Base-by-base conservation (phyloP, 768 basidiomycete species). In the Russula ochroleuca region DNA sequence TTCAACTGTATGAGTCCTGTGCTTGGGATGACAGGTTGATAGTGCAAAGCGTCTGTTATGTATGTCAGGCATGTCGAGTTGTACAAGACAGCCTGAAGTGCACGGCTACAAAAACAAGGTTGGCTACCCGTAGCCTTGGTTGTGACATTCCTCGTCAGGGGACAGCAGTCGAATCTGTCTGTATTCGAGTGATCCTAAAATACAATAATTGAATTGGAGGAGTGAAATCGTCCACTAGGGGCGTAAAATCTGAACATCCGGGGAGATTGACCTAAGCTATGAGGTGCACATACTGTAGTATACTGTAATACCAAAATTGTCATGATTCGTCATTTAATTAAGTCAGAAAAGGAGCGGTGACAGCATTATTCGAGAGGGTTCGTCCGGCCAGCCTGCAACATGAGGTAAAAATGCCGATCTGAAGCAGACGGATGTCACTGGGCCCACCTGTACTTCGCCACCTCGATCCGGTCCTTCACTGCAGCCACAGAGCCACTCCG, bases 401-500 rank as follows among this genome's bases (percentile, higher is more conserved):
- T 13, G 45, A 28, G 38, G 49, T 33, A 9, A 50, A 58, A 31
- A 56, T 21, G 57, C 40, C 13, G 43, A 33, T 28, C 47, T 19
- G 23, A 31, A 57, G 25, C 28, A 9, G 19, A 52, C 5, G 25
- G 19, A 53, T 43, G 31, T 41, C 21, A 37, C 40, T 28, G 60
- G 31, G 72, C 78, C 47, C 70, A 86, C 89, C 81, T 92, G 90
- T 66, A 80, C 73, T 58, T 90, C 85, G 6, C 87, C 88, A 49
- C 85, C 87, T 17, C 88, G 79, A 72, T 88, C 85, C 3, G 82
- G 76, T n/a, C 86, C 85, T 71, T 90, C 89, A 19, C 84, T 78
- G 67, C 88, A 90, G 14, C 90, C 90, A 72, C 90, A 92, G 65
- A 92, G 72, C 88, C 89, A 90, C 37, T 92, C 90, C 71, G 90